Percentiles rank a stretch among this genome's conserved stretches.
phyloP scores from a whole-genome alignment of 164 flowering plant genomes.

The Sedum album region DNA sequence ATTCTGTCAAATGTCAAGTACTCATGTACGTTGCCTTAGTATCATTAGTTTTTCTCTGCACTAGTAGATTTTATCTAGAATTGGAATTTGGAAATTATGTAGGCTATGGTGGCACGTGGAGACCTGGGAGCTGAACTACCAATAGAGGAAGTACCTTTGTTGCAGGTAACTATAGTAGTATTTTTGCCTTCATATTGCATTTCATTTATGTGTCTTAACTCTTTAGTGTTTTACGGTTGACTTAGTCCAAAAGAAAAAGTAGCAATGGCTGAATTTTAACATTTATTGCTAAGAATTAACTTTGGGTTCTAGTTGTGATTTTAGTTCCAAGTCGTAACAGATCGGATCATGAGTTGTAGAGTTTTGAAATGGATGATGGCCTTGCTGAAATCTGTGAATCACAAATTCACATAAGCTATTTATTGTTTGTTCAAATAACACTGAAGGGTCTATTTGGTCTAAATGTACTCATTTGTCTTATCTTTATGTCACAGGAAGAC shows the following conservation, averaged over 20 bases:
- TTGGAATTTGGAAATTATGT: constrained; percentile 97
- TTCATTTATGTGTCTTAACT: too few relatives aligned
- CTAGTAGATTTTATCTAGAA: background rate
- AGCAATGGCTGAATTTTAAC: too few relatives aligned
- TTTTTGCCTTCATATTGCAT: too few relatives aligned
- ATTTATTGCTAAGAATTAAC: too few relatives aligned
- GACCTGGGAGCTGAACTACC: constrained; percentile 99
- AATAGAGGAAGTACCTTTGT: constrained; percentile 88
- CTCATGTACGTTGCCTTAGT: background rate
- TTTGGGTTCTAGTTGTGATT: too few relatives aligned
- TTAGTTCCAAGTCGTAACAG: too few relatives aligned
- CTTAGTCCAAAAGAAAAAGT: too few relatives aligned
- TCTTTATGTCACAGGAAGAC: constrained; percentile 27
- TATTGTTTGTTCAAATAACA: too few relatives aligned
- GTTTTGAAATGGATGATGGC: background rate
- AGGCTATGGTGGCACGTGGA: too few relatives aligned
- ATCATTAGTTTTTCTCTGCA: background rate
- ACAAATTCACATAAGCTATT: too few relatives aligned
- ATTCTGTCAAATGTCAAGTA: background rate
- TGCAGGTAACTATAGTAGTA: constrained; percentile 51
- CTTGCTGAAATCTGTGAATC: too few relatives aligned
- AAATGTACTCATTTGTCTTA: background rate
- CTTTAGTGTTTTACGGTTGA: too few relatives aligned
- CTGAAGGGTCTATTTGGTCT: background rate
- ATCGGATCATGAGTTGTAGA: background rate